Evolutionary conservation across 305 asterid genomes (phyloP).

Genomic region (Ruellia speciosa): DNA sequence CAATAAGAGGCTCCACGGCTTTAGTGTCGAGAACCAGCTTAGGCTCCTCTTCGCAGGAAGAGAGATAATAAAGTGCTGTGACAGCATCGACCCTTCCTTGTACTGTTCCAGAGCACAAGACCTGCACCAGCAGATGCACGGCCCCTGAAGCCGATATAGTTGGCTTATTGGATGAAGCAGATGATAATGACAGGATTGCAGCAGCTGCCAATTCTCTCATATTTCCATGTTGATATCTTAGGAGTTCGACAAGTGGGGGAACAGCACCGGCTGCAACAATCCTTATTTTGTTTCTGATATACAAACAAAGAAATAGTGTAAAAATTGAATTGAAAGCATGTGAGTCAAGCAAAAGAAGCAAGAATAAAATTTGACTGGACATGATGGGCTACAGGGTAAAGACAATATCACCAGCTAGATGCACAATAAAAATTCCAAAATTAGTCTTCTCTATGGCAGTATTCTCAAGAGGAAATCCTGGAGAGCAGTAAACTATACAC

Average conservation of each 20-base stretch:
- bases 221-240: conserved; percentile 49
- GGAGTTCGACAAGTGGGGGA: conserved; percentile 71
- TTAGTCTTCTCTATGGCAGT: not conserved
- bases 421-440: not conserved
- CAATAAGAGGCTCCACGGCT: conserved; percentile 59
- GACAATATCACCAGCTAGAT: not conserved
- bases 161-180: conserved; percentile 61
- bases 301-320: conserved; percentile 2
- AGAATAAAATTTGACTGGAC: not conserved
- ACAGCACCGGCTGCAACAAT: conserved; percentile 72
- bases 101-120: conserved; percentile 64
- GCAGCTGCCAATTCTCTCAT: conserved; percentile 79
- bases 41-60: conserved; percentile 50
- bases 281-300: conserved; percentile 64
- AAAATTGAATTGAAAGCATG: conserved; percentile 4
- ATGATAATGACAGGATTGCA: conserved; percentile 65
- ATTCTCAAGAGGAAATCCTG: too few relatives aligned
- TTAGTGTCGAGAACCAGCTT: conserved; percentile 43
- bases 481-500: not conserved
- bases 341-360: not conserved
- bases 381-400: not conserved
- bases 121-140: conserved; percentile 49
- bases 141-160: conserved; percentile 67
- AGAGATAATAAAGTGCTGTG: conserved; percentile 74
- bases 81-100: conserved; percentile 85